Conservation (phyloP, 2,329 filamentous ascomycete genomes). For the Scedosporium apiospermum region DNA sequence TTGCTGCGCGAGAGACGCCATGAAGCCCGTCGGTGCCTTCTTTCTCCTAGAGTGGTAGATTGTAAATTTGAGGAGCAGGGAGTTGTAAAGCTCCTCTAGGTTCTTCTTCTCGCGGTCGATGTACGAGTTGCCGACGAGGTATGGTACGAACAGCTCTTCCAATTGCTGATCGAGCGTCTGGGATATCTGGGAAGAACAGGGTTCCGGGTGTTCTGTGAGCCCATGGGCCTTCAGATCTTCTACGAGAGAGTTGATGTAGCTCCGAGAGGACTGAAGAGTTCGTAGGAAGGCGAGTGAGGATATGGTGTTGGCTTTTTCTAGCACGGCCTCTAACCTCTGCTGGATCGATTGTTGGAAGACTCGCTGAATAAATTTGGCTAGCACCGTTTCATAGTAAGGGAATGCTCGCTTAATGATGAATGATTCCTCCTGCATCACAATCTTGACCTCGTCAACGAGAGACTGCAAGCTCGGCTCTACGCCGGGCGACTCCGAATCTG, state of each 20-base stretch:
- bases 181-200: slow-evolving; percentile 76
- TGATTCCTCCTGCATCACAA: slow-evolving; percentile 94
- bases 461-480: slow-evolving; percentile 90
- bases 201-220: slow-evolving; percentile 88
- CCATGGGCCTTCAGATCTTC: slow-evolving; percentile 93
- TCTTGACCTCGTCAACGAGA: slow-evolving; percentile 84
- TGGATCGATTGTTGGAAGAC: slow-evolving; percentile 98
- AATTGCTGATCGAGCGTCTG: slow-evolving; percentile 65
- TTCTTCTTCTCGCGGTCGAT: slow-evolving; percentile 61
- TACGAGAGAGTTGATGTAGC: slow-evolving; percentile 77
- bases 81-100: slow-evolving; percentile 77
- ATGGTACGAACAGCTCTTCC: slow-evolving; percentile 68
- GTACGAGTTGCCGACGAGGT: slow-evolving; percentile 59
- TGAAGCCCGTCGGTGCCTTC: slow-evolving; percentile 83
- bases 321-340: slow-evolving; percentile 86
- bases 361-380: slow-evolving; percentile 86
- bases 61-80: slow-evolving; percentile 89
- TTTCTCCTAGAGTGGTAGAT: slow-evolving; percentile 86
- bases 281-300: slow-evolving; percentile 88
- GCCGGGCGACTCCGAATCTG: slow-evolving; percentile 81
- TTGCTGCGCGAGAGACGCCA: slow-evolving; percentile 82
- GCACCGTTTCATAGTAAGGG: slow-evolving; percentile 88
- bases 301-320: slow-evolving; percentile 87
- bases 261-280: slow-evolving; percentile 80
- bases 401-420: slow-evolving; percentile 95